Evolutionary conservation across 2,329 filamentous ascomycete genomes (phyloP), one percentile per base, ranked within the genome.

Genomic region (Talaromyces piceae): DNA sequence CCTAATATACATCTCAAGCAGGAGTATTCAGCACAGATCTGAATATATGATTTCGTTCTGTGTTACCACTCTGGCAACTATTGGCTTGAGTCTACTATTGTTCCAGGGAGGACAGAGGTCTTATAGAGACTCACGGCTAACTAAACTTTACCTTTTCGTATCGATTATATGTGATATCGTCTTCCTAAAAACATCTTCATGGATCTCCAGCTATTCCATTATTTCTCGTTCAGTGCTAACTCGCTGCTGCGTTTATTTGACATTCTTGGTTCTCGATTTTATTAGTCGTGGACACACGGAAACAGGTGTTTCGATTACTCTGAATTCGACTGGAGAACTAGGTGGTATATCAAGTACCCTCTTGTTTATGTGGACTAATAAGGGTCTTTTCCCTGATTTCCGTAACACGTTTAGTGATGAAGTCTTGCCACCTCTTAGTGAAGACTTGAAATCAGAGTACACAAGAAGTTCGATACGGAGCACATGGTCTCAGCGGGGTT

Each of bases 281-380:
- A 26, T 6, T 18, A 18, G 27, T 28, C 44, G 16, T 3, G 41
- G 16, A n/a, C 23, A 7, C 4, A 25, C 13, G 27, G 11, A n/a
- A 26, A 26, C 20, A 9, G 9, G 9, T 41, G 25, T 6, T 20
- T 7, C 13, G 16, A 41, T 11, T 8, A 20, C n/a, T 5, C 8
- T 25, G 8, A 3, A n/a, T 4, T 41, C 49, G 4, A 43, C 49
- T 5, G 49, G 47, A 47, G 49, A 51, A 33, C 25, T 28, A 12
- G 31, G 47, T 22, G 44, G 44, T 18, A 22, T 51, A 5, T 22
- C 47, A 20, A 43, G 26, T 26, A 47, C 26, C 8, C 9, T 23
- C 0, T 51, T 51, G 13, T 47, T 51, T 4, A 18, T 28, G 37
- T 51, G 50, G 50, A 37, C 47, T 28, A 51, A 51, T 30, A 33